Conservation (phyloP, 2,329 filamentous ascomycete species). For the Pseudocercospora musae region DNA sequence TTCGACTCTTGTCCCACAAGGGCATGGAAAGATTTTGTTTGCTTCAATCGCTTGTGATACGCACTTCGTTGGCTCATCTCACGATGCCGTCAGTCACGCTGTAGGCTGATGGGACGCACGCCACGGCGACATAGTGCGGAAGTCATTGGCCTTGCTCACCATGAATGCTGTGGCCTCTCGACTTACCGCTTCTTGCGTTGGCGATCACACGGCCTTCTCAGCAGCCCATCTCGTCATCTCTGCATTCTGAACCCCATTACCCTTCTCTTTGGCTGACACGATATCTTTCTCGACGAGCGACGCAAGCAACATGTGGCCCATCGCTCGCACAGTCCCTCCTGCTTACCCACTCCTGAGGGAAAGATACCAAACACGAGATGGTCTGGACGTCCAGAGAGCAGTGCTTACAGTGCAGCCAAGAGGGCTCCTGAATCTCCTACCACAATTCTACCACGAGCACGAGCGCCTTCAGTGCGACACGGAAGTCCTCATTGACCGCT, state of each 20-base stretch:
- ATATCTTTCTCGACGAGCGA: neutral
- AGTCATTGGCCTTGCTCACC: neutral
- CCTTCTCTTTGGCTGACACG: neutral
- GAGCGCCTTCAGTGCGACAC: constrained; percentile 9
- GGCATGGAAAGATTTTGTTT: neutral
- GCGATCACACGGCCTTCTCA: neutral
- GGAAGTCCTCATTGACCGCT: constrained; percentile 14
- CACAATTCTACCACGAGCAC: constrained; percentile 9
- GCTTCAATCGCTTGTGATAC: neutral
- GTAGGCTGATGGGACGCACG: neutral
- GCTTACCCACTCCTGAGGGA: neutral
- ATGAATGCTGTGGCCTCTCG: neutral
- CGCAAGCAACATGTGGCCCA: neutral
- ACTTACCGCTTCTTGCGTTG: neutral
- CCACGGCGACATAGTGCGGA: neutral
- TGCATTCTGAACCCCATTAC: neutral
- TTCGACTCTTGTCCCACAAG: neutral
- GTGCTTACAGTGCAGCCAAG: constrained; percentile 8
- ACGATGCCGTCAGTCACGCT: neutral
- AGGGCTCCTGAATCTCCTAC: constrained; percentile 6
- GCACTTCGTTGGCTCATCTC: neutral
- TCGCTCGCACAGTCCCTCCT: neutral
- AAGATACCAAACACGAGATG: neutral
- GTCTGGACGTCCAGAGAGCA: constrained; percentile 7
- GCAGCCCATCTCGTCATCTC: neutral